Evolutionary conservation across 139 green algal genomes (phyloP), one percentile per base, ranked within the genome.

Genomic region (Chlamydomonas sp.): DNA sequence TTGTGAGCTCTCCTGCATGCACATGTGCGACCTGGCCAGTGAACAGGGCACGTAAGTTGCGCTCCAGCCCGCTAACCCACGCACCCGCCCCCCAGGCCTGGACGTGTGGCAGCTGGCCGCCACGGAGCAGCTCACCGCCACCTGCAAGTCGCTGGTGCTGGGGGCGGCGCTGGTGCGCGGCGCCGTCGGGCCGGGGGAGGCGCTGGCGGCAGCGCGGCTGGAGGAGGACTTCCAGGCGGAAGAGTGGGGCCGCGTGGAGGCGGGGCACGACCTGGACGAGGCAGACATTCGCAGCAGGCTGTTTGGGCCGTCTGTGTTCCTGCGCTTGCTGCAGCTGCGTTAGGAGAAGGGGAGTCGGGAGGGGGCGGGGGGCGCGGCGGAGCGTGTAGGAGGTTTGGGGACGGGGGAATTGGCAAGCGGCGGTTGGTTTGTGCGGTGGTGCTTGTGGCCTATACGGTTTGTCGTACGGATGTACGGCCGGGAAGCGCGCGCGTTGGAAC

Each of bases 181-280:
- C 15, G 79, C 82, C 15, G 66, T 99, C 4, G 31, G 74, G 17
- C 81, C 59, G 12, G 62, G 90, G 7, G 90, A 95, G 74, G 96
- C 91, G 14, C 85, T 99, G 18, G 4, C 63, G 5, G 92, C 91
- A 0, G 89, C 96, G 1, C 90, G 97, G 9, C 58, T 98, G 31
- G 97, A 99, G 89, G 97, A 99, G 92, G 91, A 95, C 1, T 90
- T 91, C 6, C 96, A 99, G 85, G 94, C 97, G 14, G 93, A 96
- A 76, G 91, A 96, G 76, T 99, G 97, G 97, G 98, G 97, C 2
- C 84, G 84, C 62, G 98, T 99, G 59, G 98, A 99, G 89, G 98
- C 97, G 14, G 98, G 97, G 0, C 98, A 99, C 85, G 98, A 99
- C 91, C 92, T 99, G 10, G 98, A 99, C 86, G 92, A 94, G 68